Evolutionary conservation across 768 basidiomycete species (phyloP).

Genomic region (Hygrocybe punicea): DNA sequence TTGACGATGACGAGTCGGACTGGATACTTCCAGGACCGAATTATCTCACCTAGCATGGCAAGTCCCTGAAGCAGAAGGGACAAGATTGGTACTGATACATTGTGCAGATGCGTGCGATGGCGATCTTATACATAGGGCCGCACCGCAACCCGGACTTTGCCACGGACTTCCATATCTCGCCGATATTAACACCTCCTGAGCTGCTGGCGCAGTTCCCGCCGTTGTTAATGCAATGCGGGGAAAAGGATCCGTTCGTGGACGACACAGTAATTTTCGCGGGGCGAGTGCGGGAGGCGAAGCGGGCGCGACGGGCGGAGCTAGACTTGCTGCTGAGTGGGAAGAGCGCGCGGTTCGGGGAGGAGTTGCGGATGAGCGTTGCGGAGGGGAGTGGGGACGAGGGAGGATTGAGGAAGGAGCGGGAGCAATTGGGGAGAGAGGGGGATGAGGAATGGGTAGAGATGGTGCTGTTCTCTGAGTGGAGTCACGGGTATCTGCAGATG

Average conservation of each 20-base stretch:
- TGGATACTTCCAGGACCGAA: conserved; percentile 89
- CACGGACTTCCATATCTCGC: conserved; percentile 94
- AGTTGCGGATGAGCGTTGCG: conserved; percentile 55
- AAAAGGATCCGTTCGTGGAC: conserved; percentile 92
- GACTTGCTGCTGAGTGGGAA: conserved; percentile 58
- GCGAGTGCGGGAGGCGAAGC: conserved; percentile 91
- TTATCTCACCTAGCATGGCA: conserved; percentile 96
- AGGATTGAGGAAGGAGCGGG: conserved; percentile 57
- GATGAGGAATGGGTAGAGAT: conserved; percentile 96
- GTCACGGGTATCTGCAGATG: conserved; percentile 98
- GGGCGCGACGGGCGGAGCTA: conserved; percentile 71
- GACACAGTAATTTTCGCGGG: conserved; percentile 97
- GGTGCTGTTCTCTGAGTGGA: conserved; percentile 93
- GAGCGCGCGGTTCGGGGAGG: conserved; percentile 61
- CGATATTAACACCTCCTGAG: conserved; percentile 79
- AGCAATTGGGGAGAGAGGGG: conserved; percentile 59
- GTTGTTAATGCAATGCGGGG: conserved; percentile 90
- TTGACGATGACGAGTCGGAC: conserved; percentile 94
- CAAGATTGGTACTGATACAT: conserved; percentile 5
- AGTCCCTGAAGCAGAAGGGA: conserved; percentile 24
- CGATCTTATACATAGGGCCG: conserved; percentile 93
- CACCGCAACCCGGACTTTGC: conserved; percentile 91
- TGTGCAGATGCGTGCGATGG: conserved; percentile 97
- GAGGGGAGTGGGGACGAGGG: conserved; percentile 25
- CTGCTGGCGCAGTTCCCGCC: conserved; percentile 93